A percentile compares a stretch with the other conserved stretches of the same genome.
Evolutionary conservation across 306 rosid genomes (phyloP).

Genomic region (Dryas octopetala): DNA sequence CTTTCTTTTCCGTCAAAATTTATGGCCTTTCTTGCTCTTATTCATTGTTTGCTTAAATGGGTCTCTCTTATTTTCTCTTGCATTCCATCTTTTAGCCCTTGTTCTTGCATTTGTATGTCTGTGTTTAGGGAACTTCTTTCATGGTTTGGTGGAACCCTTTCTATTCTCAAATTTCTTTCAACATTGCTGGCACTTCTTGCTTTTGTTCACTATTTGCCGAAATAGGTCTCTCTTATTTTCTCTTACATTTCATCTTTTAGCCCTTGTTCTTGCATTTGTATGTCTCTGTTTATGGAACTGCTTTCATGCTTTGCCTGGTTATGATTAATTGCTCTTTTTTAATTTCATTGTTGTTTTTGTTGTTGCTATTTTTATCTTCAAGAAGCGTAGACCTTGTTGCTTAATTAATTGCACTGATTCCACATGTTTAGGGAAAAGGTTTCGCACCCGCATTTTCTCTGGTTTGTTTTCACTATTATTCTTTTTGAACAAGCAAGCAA

Average conservation of each 20-base stretch:
- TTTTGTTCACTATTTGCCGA: not conserved
- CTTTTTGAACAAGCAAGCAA: no score
- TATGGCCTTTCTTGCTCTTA: not conserved
- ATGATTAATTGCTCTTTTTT: not conserved
- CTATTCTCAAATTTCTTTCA: not conserved
- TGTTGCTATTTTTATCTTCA: not conserved
- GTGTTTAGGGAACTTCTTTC: not conserved
- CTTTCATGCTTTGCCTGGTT: not conserved
- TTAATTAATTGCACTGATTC: not conserved
- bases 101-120: not conserved
- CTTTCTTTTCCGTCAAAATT: not conserved
- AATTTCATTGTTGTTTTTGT: not conserved
- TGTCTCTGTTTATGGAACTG: not conserved
- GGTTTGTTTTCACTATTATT: no score
- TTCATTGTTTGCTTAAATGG: conserved; percentile 2
- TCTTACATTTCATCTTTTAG: not conserved
- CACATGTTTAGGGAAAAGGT: not conserved
- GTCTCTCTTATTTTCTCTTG: not conserved
- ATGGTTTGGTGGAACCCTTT: not conserved
- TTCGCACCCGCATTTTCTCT: not conserved
- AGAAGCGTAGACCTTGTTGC: not conserved
- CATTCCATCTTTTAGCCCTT: not conserved
- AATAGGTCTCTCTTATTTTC: not conserved
- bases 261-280: not conserved
- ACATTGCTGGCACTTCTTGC: not conserved